phyloP scores from a whole-genome alignment of 345 rosid genomes.

The Cardamine resedifolia region DNA sequence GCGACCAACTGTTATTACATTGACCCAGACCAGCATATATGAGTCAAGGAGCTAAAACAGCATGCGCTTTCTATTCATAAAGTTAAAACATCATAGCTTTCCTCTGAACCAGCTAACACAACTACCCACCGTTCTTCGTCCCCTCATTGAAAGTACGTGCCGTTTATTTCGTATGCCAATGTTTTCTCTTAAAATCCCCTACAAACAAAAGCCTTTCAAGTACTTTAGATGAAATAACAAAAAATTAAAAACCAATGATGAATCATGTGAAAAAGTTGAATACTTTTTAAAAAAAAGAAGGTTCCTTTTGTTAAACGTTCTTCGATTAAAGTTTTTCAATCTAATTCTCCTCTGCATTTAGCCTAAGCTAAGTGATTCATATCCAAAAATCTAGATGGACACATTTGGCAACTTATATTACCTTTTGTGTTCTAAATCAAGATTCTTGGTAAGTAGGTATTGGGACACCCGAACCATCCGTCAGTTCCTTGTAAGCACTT shows the following conservation, averaged over 20 bases:
- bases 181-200: neutral
- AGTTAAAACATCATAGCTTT: slow-evolving; percentile 9
- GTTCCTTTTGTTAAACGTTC: neutral
- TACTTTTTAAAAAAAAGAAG: neutral
- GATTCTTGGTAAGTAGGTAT: slow-evolving; percentile 53
- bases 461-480: slow-evolving; percentile 64
- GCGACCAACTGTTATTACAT: slow-evolving; percentile 12
- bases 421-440: slow-evolving; percentile 13
- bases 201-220: neutral
- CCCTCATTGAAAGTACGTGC: neutral
- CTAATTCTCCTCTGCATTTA: neutral
- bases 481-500: slow-evolving; percentile 61
- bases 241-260: slow-evolving; percentile 16
- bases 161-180: neutral
- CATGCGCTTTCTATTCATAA: neutral
- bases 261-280: neutral
- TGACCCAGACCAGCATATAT: neutral
- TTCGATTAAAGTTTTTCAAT: neutral
- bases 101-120: neutral
- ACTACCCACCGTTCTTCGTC: neutral
- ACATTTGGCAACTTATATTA: neutral
- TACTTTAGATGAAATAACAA: neutral
- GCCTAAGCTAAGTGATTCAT: neutral
- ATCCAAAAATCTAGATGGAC: neutral
- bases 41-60: neutral